A percentile compares a stretch with the other conserved stretches of the same genome.
Conservation (phyloP, 257 asterid genomes). For the Penstemon newberryi region DNA sequence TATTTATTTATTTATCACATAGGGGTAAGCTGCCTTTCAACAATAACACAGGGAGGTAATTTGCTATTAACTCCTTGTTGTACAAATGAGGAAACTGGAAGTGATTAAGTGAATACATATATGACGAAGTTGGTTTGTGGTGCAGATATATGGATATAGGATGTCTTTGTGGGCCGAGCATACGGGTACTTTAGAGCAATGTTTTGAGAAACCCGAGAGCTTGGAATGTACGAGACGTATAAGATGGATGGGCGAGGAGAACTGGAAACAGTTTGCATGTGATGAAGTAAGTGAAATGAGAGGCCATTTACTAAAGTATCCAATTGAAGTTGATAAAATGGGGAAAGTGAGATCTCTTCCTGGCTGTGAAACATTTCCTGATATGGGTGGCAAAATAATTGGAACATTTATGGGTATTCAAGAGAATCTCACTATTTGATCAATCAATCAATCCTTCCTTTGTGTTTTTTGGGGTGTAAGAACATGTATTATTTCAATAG, state of each 20-base stretch:
- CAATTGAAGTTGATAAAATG: conserved; percentile 66
- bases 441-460: not conserved
- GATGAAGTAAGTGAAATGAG: conserved; percentile 55
- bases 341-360: conserved; percentile 78
- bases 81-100: not conserved
- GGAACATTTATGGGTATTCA: conserved; percentile 81
- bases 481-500: too few species aligned
- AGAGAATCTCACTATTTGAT: conserved; percentile 88
- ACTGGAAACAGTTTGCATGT: conserved; percentile 77
- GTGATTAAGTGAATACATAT: not conserved
- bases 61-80: not conserved
- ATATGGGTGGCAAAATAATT: conserved; percentile 78
- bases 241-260: conserved; percentile 61
- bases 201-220: conserved; percentile 74
- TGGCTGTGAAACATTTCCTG: conserved; percentile 82
- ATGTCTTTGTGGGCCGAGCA: conserved; percentile 93
- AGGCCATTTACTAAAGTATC: conserved; percentile 91
- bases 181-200: conserved; percentile 59
- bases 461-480: too few species aligned
- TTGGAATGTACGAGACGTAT: conserved; percentile 67
- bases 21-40: too few species aligned
- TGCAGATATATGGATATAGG: conserved; percentile 86
- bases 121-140: conserved; percentile 7
- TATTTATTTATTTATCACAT: too few species aligned
- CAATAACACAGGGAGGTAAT: too few species aligned